Evolutionary conservation across 345 rosid genomes (phyloP).

Genomic region (Arabidopsis suecica): DNA sequence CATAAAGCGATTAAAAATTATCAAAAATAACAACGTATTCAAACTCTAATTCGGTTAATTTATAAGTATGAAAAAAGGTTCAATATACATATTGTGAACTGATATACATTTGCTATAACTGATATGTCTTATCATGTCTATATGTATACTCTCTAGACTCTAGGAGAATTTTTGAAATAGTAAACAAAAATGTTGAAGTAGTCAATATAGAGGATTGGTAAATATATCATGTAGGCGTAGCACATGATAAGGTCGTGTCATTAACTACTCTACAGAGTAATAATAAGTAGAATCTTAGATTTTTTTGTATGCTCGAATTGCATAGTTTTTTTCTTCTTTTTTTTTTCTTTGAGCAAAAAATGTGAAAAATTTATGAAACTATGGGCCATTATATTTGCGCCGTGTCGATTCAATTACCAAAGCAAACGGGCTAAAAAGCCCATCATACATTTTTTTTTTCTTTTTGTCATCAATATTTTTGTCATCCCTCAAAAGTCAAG

Average conservation of each 20-base stretch:
- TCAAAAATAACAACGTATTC: no score
- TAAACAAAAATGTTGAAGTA: neutral
- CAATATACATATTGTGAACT: no score
- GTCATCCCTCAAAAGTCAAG: neutral
- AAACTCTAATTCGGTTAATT: no score
- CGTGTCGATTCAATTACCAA: neutral
- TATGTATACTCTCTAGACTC: no score
- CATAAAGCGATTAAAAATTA: no score
- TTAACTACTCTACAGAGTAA: neutral
- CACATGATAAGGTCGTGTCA: neutral
- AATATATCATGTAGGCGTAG: neutral
- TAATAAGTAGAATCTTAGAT: neutral
- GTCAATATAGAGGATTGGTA: neutral
- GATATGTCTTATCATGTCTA: no score
- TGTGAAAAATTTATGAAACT: neutral
- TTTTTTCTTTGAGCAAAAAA: no score
- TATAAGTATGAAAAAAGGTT: no score
- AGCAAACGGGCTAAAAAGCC: conserved; percentile 8
- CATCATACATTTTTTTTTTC: neutral
- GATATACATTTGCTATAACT: no score
- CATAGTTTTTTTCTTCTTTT: no score
- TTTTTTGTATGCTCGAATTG: no score
- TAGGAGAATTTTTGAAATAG: neutral
- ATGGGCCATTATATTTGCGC: conserved; percentile 8
- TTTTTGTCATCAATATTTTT: neutral